phyloP scores from a whole-genome alignment of 2,329 filamentous ascomycete genomes.

The Pseudogymnoascus sp. region DNA sequence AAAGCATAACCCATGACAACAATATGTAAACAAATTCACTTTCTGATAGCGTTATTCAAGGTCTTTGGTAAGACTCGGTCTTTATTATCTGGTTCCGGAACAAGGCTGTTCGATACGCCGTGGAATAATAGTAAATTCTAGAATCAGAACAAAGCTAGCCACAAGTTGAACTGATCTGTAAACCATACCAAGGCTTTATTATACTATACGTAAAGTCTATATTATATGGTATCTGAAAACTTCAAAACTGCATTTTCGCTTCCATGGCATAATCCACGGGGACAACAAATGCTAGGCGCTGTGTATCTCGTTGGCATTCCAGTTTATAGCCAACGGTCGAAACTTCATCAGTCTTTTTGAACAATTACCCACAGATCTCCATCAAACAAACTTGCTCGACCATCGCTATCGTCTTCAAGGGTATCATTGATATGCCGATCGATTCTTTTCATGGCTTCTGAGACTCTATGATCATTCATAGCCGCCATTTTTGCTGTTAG shows the following conservation, averaged over 20 bases:
- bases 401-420: slow-evolving; percentile 3
- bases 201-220: neutral
- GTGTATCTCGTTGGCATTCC: neutral
- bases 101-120: neutral
- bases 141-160: neutral
- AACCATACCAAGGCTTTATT: neutral
- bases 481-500: neutral
- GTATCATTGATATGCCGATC: neutral
- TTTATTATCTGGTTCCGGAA: neutral
- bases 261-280: neutral
- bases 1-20: neutral
- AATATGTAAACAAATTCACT: neutral
- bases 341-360: neutral
- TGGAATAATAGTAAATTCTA: neutral
- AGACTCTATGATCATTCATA: neutral
- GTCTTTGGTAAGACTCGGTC: neutral
- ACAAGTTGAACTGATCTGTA: neutral
- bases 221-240: neutral
- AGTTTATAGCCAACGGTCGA: neutral
- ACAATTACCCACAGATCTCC: neutral
- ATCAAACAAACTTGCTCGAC: neutral
- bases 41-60: neutral
- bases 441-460: neutral
- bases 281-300: neutral
- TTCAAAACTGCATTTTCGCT: neutral